Evolutionary conservation across 2,329 filamentous ascomycete species (phyloP), one percentile per base, ranked within the genome.

Genomic region (Ascochyta viciae-villosae): DNA sequence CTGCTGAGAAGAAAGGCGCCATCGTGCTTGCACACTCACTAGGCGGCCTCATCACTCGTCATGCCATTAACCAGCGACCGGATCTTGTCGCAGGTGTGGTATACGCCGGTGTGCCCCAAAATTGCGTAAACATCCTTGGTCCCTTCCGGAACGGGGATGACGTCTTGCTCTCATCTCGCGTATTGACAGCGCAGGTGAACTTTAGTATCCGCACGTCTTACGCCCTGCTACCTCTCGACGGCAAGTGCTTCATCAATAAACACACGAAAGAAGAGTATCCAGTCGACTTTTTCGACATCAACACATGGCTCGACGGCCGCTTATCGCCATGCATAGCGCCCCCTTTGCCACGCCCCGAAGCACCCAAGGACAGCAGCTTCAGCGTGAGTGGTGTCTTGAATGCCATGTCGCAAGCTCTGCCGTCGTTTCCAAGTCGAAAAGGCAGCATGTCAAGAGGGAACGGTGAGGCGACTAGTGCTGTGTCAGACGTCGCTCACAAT

Each of bases 71-170:
- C 72, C 83, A 89, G 64, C 83, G 87, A 15, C 94, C 94, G 0
- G 89, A 96, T 4, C 83, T 98, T 2, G 96, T 97, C 67, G 85
- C 89, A 0, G 92, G 92, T 0, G 90, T 96, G 1, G 74, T 96
- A 2, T 98, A 91, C 70, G 92, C 91, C 1, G 94, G 93, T 8
- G 87, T 89, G 1, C 93, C 93, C 0, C 89, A 94, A 63, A 86
- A 89, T 50, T 96, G 92, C 71, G 87, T 97, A 72, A 97, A 96
- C 72, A 95, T 96, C 47, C 83, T 97, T 4, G 94, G 94, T 0
- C 93, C 93, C 0, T 75, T 98, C 12, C 87, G 93, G 33, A 94
- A 96, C 66, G 93, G 93, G n/a, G 93, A 98, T 70, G 90, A 93
- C 16, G 92, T 97, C 0, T 82, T 96, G 1, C 82, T 97, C 56